These are phyloP conservation scores for Endothia cerciana DNA, from an alignment of 2,329 filamentous ascomycete genomes.

Conservation along the genomic window DNA sequence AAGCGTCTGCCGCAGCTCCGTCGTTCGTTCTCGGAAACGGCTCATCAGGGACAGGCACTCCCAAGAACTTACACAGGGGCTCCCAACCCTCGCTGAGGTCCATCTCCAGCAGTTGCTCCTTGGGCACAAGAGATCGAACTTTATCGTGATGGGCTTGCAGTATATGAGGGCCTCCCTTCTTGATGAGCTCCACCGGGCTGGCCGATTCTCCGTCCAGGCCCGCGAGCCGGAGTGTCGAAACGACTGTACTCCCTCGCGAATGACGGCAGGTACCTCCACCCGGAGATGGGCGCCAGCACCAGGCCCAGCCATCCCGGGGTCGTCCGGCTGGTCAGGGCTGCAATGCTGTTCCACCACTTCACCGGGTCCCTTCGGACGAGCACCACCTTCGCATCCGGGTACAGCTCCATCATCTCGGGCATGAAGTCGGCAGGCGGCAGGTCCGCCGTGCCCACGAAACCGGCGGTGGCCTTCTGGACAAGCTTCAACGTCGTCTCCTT, in stretches of 20 bases:
- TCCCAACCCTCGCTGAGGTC: conserved; percentile 17
- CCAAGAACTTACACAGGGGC: conserved; percentile 15
- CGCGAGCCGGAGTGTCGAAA: conserved; percentile 19
- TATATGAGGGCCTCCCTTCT: conserved; percentile 24
- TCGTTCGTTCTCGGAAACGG: conserved; percentile 14
- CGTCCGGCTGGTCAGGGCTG: conserved; percentile 4
- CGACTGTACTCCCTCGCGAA: conserved; percentile 21
- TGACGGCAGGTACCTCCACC: conserved; percentile 9
- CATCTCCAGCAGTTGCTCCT: conserved; percentile 17
- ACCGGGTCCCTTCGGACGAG: conserved; percentile 39
- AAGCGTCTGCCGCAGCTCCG: conserved; percentile 32
- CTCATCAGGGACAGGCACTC: conserved; percentile 3
- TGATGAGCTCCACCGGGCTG: conserved; percentile 14
- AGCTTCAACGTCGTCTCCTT: conserved; percentile 29
- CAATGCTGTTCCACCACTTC: conserved; percentile 36
- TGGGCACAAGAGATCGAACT: conserved; percentile 14
- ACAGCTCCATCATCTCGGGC: conserved; percentile 46
- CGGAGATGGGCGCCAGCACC: conserved; percentile 20
- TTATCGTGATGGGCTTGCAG: conserved; percentile 17
- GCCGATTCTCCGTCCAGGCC: not conserved
- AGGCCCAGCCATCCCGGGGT: conserved; percentile 12
- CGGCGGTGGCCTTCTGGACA: conserved; percentile 38
- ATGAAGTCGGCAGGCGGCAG: conserved; percentile 43
- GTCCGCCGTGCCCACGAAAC: conserved; percentile 48
- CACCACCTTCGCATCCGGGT: conserved; percentile 49